These are phyloP conservation scores for Myriosclerotinia duriaeana DNA, from an alignment of 2,329 filamentous ascomycete species.

Conservation along the genomic window DNA sequence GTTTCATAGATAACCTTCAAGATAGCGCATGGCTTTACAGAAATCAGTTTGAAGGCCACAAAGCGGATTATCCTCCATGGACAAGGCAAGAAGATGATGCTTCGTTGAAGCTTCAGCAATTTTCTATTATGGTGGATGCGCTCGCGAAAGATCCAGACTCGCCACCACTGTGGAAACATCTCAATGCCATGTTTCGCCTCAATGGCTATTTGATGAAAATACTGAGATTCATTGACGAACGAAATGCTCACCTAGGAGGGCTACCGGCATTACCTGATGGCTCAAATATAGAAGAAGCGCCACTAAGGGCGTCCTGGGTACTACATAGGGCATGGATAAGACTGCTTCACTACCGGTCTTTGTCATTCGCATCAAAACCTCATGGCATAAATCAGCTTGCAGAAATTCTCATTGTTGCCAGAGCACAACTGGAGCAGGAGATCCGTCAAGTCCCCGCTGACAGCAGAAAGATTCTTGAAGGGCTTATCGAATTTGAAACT, in stretches of 20 bases:
- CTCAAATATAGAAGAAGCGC: conserved; percentile 12
- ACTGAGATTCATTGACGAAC: conserved; percentile 13
- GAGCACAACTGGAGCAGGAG: conserved; percentile 22
- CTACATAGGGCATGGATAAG: conserved; percentile 29
- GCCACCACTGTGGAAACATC: not conserved
- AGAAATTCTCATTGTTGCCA: conserved; percentile 14
- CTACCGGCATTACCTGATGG: conserved; percentile 18
- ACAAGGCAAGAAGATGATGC: not conserved
- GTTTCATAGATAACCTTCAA: not conserved
- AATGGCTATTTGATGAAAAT: conserved; percentile 7
- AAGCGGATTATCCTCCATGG: conserved; percentile 16
- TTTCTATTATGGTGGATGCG: conserved; percentile 3
- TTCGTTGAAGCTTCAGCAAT: conserved; percentile 9
- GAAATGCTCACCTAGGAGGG: conserved; percentile 5
- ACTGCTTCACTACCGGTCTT: conserved; percentile 27
- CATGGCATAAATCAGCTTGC: conserved; percentile 19
- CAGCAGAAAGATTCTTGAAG: not conserved
- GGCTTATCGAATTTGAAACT: not conserved
- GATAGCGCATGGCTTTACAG: not conserved
- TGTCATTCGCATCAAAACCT: conserved; percentile 5
- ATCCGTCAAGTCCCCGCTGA: not conserved
- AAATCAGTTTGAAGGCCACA: conserved; percentile 11
- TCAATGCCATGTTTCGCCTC: conserved; percentile 19
- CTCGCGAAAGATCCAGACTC: not conserved
- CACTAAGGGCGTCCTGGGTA: conserved; percentile 23